Evolutionary conservation across 1,284 basidiomycete species (phyloP).

Genomic region (Moesziomyces aphidis): DNA sequence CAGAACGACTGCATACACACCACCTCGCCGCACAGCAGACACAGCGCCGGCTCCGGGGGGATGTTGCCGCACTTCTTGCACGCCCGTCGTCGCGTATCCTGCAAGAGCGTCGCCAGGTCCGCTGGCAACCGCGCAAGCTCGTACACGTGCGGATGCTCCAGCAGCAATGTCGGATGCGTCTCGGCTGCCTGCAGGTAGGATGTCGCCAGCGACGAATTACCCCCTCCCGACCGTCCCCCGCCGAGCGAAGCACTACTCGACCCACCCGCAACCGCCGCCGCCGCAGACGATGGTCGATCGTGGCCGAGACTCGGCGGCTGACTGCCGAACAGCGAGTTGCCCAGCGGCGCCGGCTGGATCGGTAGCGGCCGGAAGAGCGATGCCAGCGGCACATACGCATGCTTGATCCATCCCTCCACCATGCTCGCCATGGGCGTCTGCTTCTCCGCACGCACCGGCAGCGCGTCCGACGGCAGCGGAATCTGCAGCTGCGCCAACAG

Average conservation of each 20-base stretch:
- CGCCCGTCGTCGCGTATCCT: slow-evolving; percentile 75
- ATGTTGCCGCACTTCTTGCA: slow-evolving; percentile 84
- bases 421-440: slow-evolving; percentile 62
- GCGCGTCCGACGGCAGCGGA: slow-evolving; percentile 53
- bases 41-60: slow-evolving; percentile 88
- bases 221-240: slow-evolving; percentile 28
- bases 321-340: slow-evolving; percentile 20
- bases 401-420: slow-evolving; percentile 67
- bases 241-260: slow-evolving; percentile 27
- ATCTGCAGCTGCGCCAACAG: slow-evolving; percentile 56
- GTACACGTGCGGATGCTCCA: slow-evolving; percentile 86
- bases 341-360: slow-evolving; percentile 52
- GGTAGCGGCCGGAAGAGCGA: slow-evolving; percentile 66
- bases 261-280: slow-evolving; percentile 10
- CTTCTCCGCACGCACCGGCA: slow-evolving; percentile 58
- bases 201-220: slow-evolving; percentile 17
- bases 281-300: slow-evolving; percentile 36
- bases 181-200: slow-evolving; percentile 49
- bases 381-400: slow-evolving; percentile 62
- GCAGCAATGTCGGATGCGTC: slow-evolving; percentile 70
- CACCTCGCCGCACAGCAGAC: slow-evolving; percentile 87
- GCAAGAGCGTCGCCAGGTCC: slow-evolving; percentile 85
- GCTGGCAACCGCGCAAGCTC: slow-evolving; percentile 83
- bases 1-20: slow-evolving; percentile 94
- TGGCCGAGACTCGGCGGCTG: slow-evolving; percentile 8